Evolutionary conservation across 352 stramenopile species (phyloP).

Genomic region (Phytophthora pisi): DNA sequence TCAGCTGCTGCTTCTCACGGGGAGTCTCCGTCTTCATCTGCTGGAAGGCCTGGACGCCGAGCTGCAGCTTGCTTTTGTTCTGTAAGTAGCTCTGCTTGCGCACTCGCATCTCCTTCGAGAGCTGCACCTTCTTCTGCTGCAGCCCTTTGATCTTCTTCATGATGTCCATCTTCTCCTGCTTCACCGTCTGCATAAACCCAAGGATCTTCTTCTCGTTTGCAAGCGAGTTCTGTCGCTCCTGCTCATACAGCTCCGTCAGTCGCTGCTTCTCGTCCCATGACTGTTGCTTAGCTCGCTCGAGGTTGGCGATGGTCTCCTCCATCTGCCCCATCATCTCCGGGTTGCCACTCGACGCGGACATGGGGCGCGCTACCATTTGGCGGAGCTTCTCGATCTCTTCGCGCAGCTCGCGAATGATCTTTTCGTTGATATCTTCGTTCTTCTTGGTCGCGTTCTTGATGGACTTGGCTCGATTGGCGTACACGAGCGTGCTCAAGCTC

Average conservation of each 20-base stretch:
- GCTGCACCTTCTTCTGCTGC: slow-evolving; percentile 77
- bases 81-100: slow-evolving; percentile 77
- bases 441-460: slow-evolving; percentile 90
- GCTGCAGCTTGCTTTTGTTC: slow-evolving; percentile 76
- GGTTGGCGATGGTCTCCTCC: slow-evolving; percentile 86
- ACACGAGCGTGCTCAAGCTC: slow-evolving; percentile 93
- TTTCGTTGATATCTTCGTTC: slow-evolving; percentile 93
- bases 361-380: slow-evolving; percentile 77
- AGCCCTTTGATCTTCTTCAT: slow-evolving; percentile 90
- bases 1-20: slow-evolving; percentile 61
- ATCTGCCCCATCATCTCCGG: slow-evolving; percentile 75
- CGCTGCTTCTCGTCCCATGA: slow-evolving; percentile 92
- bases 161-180: slow-evolving; percentile 91
- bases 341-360: slow-evolving; percentile 38
- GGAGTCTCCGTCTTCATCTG: slow-evolving; percentile 38
- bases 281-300: slow-evolving; percentile 87
- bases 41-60: slow-evolving; percentile 84
- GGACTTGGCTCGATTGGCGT: slow-evolving; percentile 92
- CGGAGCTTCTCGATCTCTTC: slow-evolving; percentile 92
- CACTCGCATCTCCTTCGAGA: slow-evolving; percentile 76
- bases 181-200: slow-evolving; percentile 90
- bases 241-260: slow-evolving; percentile 83
- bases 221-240: slow-evolving; percentile 88
- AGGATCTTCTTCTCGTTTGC: slow-evolving; percentile 84
- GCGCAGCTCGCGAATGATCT: slow-evolving; percentile 90